Evolutionary conservation across 1,284 basidiomycete species (phyloP).

Genomic region (Sporisorium exsertum): DNA sequence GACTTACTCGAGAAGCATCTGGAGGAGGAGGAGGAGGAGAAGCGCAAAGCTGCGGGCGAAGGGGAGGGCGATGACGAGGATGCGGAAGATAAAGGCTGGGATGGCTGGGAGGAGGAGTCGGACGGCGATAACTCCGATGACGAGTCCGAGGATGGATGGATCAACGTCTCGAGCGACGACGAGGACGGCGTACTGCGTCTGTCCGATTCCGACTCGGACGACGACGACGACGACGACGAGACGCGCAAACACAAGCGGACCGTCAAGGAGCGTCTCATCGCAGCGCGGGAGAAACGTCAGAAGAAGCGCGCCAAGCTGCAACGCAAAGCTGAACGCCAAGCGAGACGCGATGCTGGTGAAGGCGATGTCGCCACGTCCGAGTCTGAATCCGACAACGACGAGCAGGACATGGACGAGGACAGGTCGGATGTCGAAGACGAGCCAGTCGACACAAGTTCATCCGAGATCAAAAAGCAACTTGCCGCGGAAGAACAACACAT

Average conservation of each 20-base stretch:
- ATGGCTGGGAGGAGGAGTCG: slow-evolving; percentile 88
- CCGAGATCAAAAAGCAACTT: slow-evolving; percentile 18
- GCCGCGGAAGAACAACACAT: slow-evolving; percentile 42
- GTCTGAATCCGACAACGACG: slow-evolving; percentile 48
- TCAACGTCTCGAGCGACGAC: slow-evolving; percentile 82
- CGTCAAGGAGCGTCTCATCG: slow-evolving; percentile 44
- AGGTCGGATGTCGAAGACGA: slow-evolving; percentile 40
- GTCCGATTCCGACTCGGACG: slow-evolving; percentile 83
- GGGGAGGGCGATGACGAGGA: slow-evolving; percentile 70
- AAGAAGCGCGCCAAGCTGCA: slow-evolving; percentile 51
- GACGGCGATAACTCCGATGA: slow-evolving; percentile 76
- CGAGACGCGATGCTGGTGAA: slow-evolving; percentile 62
- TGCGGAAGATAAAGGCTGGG: slow-evolving; percentile 81
- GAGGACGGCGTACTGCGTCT: slow-evolving; percentile 72
- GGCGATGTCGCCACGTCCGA: slow-evolving; percentile 63
- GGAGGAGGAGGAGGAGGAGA: slow-evolving; percentile 49
- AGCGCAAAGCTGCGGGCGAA: slow-evolving; percentile 32
- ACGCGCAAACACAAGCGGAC: slow-evolving; percentile 41
- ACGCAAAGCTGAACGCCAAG: slow-evolving; percentile 63
- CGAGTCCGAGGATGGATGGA: slow-evolving; percentile 77
- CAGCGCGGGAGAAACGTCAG: slow-evolving; percentile 51
- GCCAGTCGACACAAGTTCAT: slow-evolving; percentile 7
- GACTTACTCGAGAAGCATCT: slow-evolving; percentile 67
- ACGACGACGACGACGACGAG: slow-evolving; percentile 83
- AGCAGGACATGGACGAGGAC: slow-evolving; percentile 71